A percentile compares a stretch with the other conserved stretches of the same genome.
Conservation (phyloP, 2,329 filamentous ascomycete genomes). For the Monilinia fructicola region DNA sequence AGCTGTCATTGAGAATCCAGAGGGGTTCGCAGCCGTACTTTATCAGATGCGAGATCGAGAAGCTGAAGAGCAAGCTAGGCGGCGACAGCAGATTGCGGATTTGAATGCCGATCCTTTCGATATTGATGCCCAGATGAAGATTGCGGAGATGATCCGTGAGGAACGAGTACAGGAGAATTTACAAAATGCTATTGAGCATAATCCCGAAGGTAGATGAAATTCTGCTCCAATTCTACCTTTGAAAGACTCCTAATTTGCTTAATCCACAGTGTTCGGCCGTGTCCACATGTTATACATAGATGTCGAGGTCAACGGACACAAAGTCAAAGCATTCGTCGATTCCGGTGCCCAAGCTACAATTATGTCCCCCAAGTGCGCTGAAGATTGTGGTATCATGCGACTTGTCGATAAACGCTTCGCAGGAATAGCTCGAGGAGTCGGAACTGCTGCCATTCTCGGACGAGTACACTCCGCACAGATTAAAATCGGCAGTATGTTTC, state of each 20-base stretch:
- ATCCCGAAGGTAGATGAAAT: constrained; percentile 76
- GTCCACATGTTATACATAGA: constrained; percentile 97
- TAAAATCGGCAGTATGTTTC: constrained; percentile 81
- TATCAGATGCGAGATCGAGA: constrained; percentile 67
- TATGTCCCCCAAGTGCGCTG: constrained; percentile 93
- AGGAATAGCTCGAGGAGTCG: constrained; percentile 88
- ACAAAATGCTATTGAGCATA: constrained; percentile 95
- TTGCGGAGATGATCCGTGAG: constrained; percentile 96
- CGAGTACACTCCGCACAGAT: constrained; percentile 95
- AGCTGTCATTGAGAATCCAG: constrained; percentile 70
- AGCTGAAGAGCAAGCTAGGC: constrained; percentile 69
- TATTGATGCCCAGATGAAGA: constrained; percentile 82
- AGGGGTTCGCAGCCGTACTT: constrained; percentile 73
- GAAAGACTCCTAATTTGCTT: constrained; percentile 22
- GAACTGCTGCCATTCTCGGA: constrained; percentile 90
- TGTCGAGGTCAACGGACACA: constrained; percentile 89
- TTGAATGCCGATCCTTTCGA: constrained; percentile 96
- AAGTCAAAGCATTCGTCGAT: constrained; percentile 94
- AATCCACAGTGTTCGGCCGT: constrained; percentile 74
- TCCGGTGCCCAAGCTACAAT: constrained; percentile 97
- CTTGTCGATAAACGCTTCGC: constrained; percentile 90
- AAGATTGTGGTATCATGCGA: constrained; percentile 92
- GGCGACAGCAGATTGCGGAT: constrained; percentile 77
- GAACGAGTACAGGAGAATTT: constrained; percentile 93
- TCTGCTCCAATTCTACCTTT: background rate